Evolutionary conservation across 2,329 filamentous ascomycete genomes (phyloP).

Genomic region (Byssothecium circinans): DNA sequence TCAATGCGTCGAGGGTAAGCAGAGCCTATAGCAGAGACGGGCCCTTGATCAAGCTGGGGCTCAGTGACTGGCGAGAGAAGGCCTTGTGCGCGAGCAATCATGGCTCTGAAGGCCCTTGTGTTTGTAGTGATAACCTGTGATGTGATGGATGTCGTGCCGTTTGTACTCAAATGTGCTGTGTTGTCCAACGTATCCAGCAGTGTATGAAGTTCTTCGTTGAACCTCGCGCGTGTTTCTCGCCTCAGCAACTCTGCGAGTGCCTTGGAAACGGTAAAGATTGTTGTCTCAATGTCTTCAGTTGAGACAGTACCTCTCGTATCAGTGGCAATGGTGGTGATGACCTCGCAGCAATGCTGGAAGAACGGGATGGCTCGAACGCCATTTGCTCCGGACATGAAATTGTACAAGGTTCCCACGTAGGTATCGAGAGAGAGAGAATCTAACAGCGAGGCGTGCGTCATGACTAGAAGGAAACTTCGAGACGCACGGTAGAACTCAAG

Average conservation of each 20-base stretch:
- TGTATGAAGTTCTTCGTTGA: constrained; percentile 20
- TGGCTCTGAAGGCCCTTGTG: constrained; percentile 14
- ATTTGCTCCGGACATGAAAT: constrained; percentile 37
- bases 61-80: constrained; percentile 12
- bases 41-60: too few species aligned
- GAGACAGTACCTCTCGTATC: background rate
- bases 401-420: constrained; percentile 38
- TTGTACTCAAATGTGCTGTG: constrained; percentile 5
- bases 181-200: constrained; percentile 12
- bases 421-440: constrained; percentile 42
- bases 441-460: constrained; percentile 39
- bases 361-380: constrained; percentile 36
- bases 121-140: constrained; percentile 2
- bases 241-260: constrained; percentile 24
- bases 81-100: constrained; percentile 19
- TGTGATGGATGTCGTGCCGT: background rate
- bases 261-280: constrained; percentile 12
- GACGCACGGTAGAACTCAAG: constrained; percentile 5
- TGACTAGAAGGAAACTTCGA: constrained; percentile 27
- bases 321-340: constrained; percentile 1
- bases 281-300: background rate
- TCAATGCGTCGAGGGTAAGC: constrained; percentile 28
- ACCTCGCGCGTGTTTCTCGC: constrained; percentile 20
- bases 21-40: constrained; percentile 5
- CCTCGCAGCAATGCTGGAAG: constrained; percentile 28